These are phyloP conservation scores for Eimeria sp. DNA, from an alignment of 169 alveolate species.

Conservation along the genomic window DNA sequence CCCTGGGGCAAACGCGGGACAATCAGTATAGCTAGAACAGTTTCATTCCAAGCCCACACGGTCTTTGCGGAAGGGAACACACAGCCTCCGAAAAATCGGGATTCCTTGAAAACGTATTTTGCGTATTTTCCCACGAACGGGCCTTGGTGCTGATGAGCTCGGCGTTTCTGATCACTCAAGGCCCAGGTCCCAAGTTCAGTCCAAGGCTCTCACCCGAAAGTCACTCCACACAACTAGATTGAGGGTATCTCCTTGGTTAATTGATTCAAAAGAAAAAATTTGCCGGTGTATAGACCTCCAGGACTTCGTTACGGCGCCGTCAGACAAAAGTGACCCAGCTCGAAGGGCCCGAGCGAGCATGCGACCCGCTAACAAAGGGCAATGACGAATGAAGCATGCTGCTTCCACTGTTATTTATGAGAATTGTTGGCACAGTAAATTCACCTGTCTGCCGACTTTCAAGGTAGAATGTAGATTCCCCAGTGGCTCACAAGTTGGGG, in stretches of 20 bases:
- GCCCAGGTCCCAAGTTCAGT: neutral
- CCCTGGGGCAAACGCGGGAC: neutral
- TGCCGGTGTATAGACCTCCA: neutral
- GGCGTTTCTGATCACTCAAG: neutral
- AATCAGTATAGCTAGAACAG: neutral
- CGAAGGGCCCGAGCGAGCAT: neutral
- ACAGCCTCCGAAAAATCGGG: neutral
- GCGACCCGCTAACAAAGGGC: neutral
- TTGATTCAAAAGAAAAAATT: neutral
- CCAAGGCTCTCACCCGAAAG: neutral
- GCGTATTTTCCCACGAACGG: neutral
- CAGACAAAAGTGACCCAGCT: constrained; percentile 1
- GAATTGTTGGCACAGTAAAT: neutral
- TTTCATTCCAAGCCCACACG: neutral
- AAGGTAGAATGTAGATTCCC: neutral
- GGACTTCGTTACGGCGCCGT: neutral
- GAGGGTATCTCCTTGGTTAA: neutral
- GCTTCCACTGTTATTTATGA: neutral
- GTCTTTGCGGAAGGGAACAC: neutral
- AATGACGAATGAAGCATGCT: neutral
- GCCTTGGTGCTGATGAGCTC: neutral
- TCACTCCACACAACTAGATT: neutral
- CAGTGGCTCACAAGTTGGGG: neutral
- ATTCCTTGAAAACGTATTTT: neutral
- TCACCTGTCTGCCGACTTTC: neutral